These are phyloP conservation scores for Colletotrichum sp. DNA, from an alignment of 2,329 filamentous ascomycete genomes.

Conservation along the genomic window DNA sequence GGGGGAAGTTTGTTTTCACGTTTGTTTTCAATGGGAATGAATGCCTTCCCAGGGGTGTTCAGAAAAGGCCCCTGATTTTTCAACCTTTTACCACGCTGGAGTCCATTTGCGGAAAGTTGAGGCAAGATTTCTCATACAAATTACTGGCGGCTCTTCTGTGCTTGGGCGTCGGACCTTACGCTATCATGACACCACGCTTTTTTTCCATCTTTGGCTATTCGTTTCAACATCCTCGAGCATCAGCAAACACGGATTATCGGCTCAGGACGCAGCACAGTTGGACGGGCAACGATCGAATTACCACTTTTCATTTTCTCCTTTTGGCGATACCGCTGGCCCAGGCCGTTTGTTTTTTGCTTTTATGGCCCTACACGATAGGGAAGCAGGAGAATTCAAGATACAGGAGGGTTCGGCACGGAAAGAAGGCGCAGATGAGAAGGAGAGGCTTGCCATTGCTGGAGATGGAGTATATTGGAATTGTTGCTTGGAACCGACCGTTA, in stretches of 20 bases:
- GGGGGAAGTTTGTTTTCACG: neutral
- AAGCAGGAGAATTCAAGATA: neutral
- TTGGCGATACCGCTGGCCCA: neutral
- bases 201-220: neutral
- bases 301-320: neutral
- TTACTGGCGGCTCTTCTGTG: neutral
- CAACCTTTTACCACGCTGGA: neutral
- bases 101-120: neutral
- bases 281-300: neutral
- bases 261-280: neutral
- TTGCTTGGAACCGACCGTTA: neutral
- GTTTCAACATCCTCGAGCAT: neutral
- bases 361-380: neutral
- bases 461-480: neutral
- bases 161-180: neutral
- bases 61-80: neutral
- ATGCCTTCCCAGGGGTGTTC: neutral
- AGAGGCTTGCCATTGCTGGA: neutral
- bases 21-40: neutral
- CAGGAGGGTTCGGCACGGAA: neutral
- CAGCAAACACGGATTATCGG: neutral
- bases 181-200: conserved; percentile 9
- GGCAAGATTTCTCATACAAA: neutral
- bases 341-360: neutral
- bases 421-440: neutral